Evolutionary conservation across 2,329 filamentous ascomycete species (phyloP), one percentile per base, ranked within the genome.

Genomic region (Nigrospora osmanthi): DNA sequence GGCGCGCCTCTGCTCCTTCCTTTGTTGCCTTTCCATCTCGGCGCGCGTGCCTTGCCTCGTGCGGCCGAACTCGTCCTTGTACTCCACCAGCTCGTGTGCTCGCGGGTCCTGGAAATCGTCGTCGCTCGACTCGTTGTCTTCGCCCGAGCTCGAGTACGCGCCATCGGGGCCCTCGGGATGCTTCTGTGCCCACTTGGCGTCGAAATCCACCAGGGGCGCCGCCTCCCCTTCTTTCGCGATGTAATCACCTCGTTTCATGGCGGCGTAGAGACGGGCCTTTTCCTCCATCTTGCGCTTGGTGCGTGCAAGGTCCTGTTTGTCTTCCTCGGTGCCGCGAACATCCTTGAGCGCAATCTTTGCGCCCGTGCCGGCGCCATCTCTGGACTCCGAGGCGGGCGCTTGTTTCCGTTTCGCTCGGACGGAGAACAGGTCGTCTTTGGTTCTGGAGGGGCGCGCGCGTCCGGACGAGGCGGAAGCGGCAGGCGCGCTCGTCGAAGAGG

Each of bases 1-100:
- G 2, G 75, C 66, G 9, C 75, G 70, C 44, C 78, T 76, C 16
- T 66, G 55, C 33, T 64, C 73, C 35, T 73, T 69, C 12, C 80
- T 76, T 52, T 85, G 76, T 53, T 85, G 74, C 7, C 75, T 75
- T 35, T 80, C 76, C 14, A 78, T 81, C 50, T 93, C 80, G 5
- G 81, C 76, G 40, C 77, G 76, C 0, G 87, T 91, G 15, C 85
- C 87, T 37, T 70, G 80, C 4, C 90, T 74, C 13, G 83, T 76
- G n/a, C 93, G 83, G 3, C 93, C 93, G 59, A 94, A 95, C 58
- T 97, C 93, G 63, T 98, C 93, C 43, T 85, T 77, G 60, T 88
- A 94, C 53, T 96, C 90, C 6, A 97, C 70, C n/a, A 87, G 64
- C 44, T 89, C 84, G 23, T 74, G 71, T 65, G 37, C 69, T 68